Percentiles rank a stretch among this genome's conserved stretches.
Evolutionary conservation across 768 basidiomycete genomes (phyloP).

Genomic region (Suillus subalutaceus): DNA sequence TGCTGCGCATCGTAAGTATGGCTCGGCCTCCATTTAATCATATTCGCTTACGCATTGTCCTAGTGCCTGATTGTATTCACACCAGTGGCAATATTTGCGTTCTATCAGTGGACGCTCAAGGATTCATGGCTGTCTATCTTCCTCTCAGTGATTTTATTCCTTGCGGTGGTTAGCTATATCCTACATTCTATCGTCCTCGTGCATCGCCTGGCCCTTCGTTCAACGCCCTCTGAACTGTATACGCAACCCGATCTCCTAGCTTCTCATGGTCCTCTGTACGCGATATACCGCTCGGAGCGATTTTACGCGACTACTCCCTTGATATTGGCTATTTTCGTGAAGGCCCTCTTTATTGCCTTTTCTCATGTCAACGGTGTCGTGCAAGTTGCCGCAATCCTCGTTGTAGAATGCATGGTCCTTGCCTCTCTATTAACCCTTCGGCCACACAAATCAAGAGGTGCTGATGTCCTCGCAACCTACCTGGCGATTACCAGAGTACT

Average conservation of each 20-base stretch:
- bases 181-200: conserved; percentile 51
- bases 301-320: conserved; percentile 69
- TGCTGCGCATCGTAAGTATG: conserved; percentile 64
- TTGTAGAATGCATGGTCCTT: conserved; percentile 67
- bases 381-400: conserved; percentile 68
- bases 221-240: conserved; percentile 42
- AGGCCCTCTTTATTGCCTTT: conserved; percentile 73
- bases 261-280: conserved; percentile 61
- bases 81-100: conserved; percentile 75
- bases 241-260: conserved; percentile 39
- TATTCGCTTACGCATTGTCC: conserved; percentile 7
- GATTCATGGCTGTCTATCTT: conserved; percentile 89
- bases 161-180: conserved; percentile 53
- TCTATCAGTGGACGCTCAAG: conserved; percentile 90
- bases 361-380: conserved; percentile 61
- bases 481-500: conserved; percentile 69
- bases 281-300: conserved; percentile 64
- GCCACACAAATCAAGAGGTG: conserved; percentile 69
- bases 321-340: conserved; percentile 60
- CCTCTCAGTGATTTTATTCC: conserved; percentile 71
- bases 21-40: conserved; percentile 7
- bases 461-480: conserved; percentile 70
- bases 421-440: conserved; percentile 53
- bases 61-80: conserved; percentile 65
- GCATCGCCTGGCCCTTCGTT: conserved; percentile 47